phyloP scores from a whole-genome alignment of 352 stramenopile species.

The Stramenopiles sp. region DNA sequence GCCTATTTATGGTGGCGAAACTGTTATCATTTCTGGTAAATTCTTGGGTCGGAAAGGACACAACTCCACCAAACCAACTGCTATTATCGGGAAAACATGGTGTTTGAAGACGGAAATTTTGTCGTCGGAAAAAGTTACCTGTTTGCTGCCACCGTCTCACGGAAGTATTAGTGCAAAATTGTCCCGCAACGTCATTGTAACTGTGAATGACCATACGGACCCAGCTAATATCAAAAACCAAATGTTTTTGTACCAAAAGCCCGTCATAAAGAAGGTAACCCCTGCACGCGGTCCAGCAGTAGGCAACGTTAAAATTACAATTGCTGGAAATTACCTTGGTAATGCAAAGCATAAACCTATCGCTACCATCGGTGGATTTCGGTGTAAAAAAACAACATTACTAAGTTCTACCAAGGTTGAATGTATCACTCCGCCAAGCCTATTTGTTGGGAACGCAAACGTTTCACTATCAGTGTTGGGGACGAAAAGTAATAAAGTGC shows the following conservation, averaged over 20 bases:
- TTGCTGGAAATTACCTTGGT: background rate
- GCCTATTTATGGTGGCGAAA: no score
- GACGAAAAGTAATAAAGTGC: no score
- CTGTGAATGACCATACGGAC: background rate
- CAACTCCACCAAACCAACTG: no score
- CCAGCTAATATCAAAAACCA: background rate
- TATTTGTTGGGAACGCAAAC: no score
- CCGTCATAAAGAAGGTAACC: background rate
- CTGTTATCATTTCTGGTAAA: no score
- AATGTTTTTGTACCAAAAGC: background rate
- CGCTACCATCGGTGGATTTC: background rate
- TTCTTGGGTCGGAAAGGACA: no score
- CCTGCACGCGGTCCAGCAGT: background rate
- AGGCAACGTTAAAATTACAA: background rate
- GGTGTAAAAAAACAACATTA: background rate
- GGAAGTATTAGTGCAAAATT: no score
- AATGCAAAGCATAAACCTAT: background rate
- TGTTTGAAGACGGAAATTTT: background rate
- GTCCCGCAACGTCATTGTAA: background rate
- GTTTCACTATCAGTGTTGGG: no score
- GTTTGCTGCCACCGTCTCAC: background rate
- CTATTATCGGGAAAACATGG: background rate
- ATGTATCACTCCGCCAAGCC: background rate
- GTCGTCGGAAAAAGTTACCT: background rate
- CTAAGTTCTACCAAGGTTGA: background rate